Conservation (phyloP, 164 flowering plant species). For the Vitis rotundifolia region DNA sequence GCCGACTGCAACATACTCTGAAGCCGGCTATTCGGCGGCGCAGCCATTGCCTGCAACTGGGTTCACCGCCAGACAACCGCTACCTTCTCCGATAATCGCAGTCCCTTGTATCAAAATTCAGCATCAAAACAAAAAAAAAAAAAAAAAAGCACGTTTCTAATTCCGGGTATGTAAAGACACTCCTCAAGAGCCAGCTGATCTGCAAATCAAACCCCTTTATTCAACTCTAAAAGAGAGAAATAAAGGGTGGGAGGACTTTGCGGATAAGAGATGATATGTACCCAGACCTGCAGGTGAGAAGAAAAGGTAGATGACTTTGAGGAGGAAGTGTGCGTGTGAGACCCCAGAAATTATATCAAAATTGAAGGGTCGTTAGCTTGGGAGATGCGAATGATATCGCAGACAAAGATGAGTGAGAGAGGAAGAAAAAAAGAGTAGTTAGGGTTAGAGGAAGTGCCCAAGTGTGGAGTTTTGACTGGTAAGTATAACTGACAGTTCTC, state of each 20-base stretch:
- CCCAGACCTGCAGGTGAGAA: slow-evolving; percentile 6
- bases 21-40: slow-evolving; percentile 40
- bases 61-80: neutral
- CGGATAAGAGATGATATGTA: slow-evolving; percentile 1
- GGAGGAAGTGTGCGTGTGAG: neutral
- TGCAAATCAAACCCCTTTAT: slow-evolving; percentile 5
- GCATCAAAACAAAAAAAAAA: neutral
- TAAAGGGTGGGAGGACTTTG: slow-evolving; percentile 13
- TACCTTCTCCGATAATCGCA: no score
- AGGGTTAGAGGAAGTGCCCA: slow-evolving; percentile 3
- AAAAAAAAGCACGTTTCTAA: slow-evolving; percentile 3
- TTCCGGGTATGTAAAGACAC: slow-evolving; percentile 9
- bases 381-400: neutral
- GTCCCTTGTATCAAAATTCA: no score
- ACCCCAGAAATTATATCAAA: slow-evolving; percentile 7
- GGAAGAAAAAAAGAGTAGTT: slow-evolving; percentile 1
- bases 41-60: slow-evolving; percentile 28
- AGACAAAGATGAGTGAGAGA: slow-evolving; percentile 4
- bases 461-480: slow-evolving; percentile 49
- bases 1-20: slow-evolving; percentile 75
- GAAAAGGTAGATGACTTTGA: slow-evolving; percentile 1
- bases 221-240: neutral
- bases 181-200: neutral
- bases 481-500: slow-evolving; percentile 57
- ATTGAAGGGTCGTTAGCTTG: slow-evolving; percentile 26